A percentile compares a stretch with the other conserved stretches of the same genome.
Conservation (phyloP, 2,329 filamentous ascomycete genomes). For the Penicillium sp. region DNA sequence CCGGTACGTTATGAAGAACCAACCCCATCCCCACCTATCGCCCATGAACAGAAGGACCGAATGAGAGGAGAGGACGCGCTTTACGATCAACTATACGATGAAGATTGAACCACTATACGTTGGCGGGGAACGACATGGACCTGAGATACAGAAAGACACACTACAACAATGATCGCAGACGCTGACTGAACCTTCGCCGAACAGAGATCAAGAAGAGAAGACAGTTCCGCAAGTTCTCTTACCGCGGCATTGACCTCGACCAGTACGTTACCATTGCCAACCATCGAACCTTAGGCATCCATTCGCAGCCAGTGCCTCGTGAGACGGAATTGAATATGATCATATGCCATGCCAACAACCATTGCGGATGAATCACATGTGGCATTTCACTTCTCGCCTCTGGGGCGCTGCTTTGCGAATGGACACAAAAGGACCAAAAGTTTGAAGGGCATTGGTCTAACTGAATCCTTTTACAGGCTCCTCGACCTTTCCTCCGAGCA, state of each 20-base stretch:
- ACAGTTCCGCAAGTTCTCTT: slow-evolving; percentile 99
- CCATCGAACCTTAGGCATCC: slow-evolving; percentile 6
- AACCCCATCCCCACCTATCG: slow-evolving; percentile 19
- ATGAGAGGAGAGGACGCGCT: slow-evolving; percentile 3
- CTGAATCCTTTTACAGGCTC: slow-evolving; percentile 62
- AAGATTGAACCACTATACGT: slow-evolving; percentile 2
- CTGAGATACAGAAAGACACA: slow-evolving; percentile 16
- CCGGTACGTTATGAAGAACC: slow-evolving; percentile 55
- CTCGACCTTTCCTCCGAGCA: slow-evolving; percentile 98
- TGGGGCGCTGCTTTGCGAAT: slow-evolving; percentile 1
- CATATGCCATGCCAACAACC: background rate
- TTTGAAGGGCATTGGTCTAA: slow-evolving; percentile 20
- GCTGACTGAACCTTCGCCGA: slow-evolving; percentile 34
- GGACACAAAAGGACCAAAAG: background rate
- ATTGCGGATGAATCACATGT: background rate
- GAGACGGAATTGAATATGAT: slow-evolving; percentile 8
- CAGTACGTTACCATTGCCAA: slow-evolving; percentile 66
- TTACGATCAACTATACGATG: slow-evolving; percentile 5
- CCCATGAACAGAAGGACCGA: slow-evolving; percentile 10
- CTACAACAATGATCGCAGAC: slow-evolving; percentile 17
- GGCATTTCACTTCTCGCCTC: slow-evolving; percentile 5
- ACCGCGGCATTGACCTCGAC: slow-evolving; percentile 99
- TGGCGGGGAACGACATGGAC: slow-evolving; percentile 16
- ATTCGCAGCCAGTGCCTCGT: slow-evolving; percentile 10
- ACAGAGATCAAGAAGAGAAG: slow-evolving; percentile 98